Base-by-base conservation (phyloP, 2,329 filamentous ascomycete species). In the Stemphylium vesicarium region DNA sequence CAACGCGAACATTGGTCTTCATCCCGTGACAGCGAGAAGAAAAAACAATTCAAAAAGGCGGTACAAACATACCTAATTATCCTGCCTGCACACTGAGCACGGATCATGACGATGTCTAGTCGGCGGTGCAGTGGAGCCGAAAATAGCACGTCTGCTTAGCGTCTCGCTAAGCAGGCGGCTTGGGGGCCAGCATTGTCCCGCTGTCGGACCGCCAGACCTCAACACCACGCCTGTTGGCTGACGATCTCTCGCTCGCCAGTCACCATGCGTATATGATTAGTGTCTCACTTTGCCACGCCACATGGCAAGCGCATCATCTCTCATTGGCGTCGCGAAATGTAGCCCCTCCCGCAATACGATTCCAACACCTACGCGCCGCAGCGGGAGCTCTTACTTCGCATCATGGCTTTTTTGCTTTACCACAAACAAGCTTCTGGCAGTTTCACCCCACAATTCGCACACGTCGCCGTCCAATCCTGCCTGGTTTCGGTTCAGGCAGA, bases 401-500 rank as follows among this genome's bases (percentile, higher is more conserved):
- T 20, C 46, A 53, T 47, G 53, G 44, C 41, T 51, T 37, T 40
- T 63, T 31, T 63, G 57, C 60, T 59, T 64, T 60, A 60, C 52
- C 47, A 55, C 20, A 45, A 57, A 29, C 26, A 47, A 42, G 41
- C 41, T 60, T 59, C 38, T 60, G 60, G 45, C 53, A 56, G 38
- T 44, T 50, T 26, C 22, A 46, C 29, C 49, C 46, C 43, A 48
- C 43, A 57, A 52, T 49, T 32, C 53, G 51, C 50, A 53, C 43
- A 40, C 9, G 33, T 57, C 40, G 50, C 55, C 47, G 50, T 56
- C 56, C 46, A 55, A 50, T 53, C 61, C 56, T 52, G 29, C 37
- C 53, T 53, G 29, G 47, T 50, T 50, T 53, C 66, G 57, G 55
- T 47, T 55, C 47, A 70, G 64, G 64, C 66, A 59, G 60, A 63